Conservation (phyloP, 495 filamentous ascomycete genomes). For the Hamigera avellanea region DNA sequence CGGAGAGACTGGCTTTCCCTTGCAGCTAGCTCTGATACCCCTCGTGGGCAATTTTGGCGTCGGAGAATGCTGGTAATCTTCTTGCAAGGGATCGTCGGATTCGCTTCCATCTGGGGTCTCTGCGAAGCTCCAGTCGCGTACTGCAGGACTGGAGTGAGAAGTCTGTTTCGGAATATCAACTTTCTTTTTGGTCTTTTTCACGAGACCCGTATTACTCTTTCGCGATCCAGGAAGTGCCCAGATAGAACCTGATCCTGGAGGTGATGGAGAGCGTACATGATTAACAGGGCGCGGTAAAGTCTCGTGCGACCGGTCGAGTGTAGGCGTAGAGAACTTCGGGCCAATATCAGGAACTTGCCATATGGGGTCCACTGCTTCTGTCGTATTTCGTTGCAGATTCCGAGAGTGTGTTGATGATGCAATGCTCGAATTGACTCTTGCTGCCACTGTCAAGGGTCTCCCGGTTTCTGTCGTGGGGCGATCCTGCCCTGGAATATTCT, state of each 20-base stretch:
- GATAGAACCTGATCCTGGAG: slow-evolving; percentile 25
- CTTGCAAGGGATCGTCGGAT: slow-evolving; percentile 37
- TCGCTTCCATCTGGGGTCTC: slow-evolving; percentile 25
- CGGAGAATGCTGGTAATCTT: slow-evolving; percentile 23
- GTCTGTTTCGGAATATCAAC: slow-evolving; percentile 16
- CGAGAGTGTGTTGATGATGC: slow-evolving; percentile 11
- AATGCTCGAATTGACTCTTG: no score
- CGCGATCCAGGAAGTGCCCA: slow-evolving; percentile 23
- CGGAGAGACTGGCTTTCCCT: no score
- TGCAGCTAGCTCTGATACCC: slow-evolving; percentile 19
- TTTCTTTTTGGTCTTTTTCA: slow-evolving; percentile 13
- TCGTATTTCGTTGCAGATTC: neutral
- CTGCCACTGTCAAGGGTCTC: slow-evolving; percentile 1
- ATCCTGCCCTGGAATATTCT: neutral
- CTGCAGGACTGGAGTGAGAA: slow-evolving; percentile 23
- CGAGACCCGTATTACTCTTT: slow-evolving; percentile 10
- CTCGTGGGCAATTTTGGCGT: slow-evolving; percentile 12
- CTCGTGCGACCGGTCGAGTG: slow-evolving; percentile 8
- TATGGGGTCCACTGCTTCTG: slow-evolving; percentile 13
- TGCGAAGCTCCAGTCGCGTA: slow-evolving; percentile 35
- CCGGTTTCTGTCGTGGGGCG: neutral
- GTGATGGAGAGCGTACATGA: slow-evolving; percentile 17
- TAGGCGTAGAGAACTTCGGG: slow-evolving; percentile 23
- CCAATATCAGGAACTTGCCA: slow-evolving; percentile 34
- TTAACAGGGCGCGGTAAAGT: slow-evolving; percentile 7